Percentiles rank a stretch among this genome's conserved stretches.
phyloP scores from a whole-genome alignment of 176 grass and related monocot species.

The Zoysia pacifica region DNA sequence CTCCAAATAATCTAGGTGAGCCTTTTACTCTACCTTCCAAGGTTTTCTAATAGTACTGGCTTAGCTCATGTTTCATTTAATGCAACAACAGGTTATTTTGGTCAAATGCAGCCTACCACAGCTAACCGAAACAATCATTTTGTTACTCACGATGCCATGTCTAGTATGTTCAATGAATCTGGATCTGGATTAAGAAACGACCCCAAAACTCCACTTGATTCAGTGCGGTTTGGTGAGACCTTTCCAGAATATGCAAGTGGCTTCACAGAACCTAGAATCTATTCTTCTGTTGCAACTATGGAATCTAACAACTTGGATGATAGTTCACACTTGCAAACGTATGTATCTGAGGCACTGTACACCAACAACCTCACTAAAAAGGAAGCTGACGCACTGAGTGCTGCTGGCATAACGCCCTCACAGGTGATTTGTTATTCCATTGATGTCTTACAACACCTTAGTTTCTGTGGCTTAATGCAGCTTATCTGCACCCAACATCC shows the following conservation, averaged over 20 bases:
- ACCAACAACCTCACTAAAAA: constrained; percentile 58
- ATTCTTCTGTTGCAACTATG: constrained; percentile 55
- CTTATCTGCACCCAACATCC: not conserved
- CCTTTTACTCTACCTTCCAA: constrained; percentile 30
- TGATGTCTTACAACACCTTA: constrained; percentile 2
- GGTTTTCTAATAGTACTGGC: not conserved
- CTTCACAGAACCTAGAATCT: constrained; percentile 43
- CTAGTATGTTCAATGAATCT: constrained; percentile 59
- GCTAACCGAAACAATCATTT: constrained; percentile 56
- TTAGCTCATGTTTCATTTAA: constrained; percentile 39
- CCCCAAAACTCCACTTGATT: constrained; percentile 53
- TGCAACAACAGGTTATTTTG: constrained; percentile 60
- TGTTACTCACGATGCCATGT: constrained; percentile 52
- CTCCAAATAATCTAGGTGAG: constrained; percentile 75
- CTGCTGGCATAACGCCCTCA: constrained; percentile 51
- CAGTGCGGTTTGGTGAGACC: constrained; percentile 56
- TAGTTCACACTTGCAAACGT: constrained; percentile 51
- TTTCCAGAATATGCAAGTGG: constrained; percentile 48
- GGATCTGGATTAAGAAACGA: constrained; percentile 48
- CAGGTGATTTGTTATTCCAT: constrained; percentile 54
- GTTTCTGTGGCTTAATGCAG: not conserved
- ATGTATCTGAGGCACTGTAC: constrained; percentile 59
- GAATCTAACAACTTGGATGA: constrained; percentile 50
- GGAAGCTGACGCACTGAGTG: constrained; percentile 47
- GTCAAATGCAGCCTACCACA: constrained; percentile 50